Evolutionary conservation across 2,329 filamentous ascomycete species (phyloP), one percentile per base, ranked within the genome.

Genomic region (Fusarium palustre): DNA sequence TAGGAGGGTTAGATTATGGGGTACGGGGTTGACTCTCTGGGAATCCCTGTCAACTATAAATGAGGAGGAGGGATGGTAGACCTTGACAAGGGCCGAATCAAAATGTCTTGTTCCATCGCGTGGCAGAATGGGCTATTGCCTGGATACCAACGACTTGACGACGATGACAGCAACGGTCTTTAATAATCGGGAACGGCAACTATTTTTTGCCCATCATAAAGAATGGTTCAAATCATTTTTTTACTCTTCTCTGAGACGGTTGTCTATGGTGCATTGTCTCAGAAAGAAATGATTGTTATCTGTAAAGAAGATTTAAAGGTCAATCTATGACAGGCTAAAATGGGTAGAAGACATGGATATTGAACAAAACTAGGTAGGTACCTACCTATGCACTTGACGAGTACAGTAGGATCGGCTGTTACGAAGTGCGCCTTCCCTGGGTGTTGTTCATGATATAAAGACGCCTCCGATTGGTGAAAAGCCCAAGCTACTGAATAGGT

Each of bases 1-100:
- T 42, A 55, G 33, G 66, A 53, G 41, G 62, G 52, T 45, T 60
- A 31, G 56, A 57, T 46, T 50, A 55, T 61, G 47, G 67, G 55
- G 67, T 68, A 55, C 22, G 63, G 67, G 67, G 54, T 42, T 54
- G 54, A 38, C 52, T n/a, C 31, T 38, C 42, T 49, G 12, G 25
- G 34, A 11, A 61, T 45, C 68, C 68, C 43, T 68, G 68, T 24
- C 52, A 52, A 43, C 43, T 55, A 53, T 45, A 16, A 61, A 25
- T 52, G 33, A 50, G 39, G 24, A 33, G 22, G 33, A 46, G 48
- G 47, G 54, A 43, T 13, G 59, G 39, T 46, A 52, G 54, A 49
- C 33, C 43, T 55, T 28, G 18, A 38, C 38, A 55, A 42, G 49
- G 60, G 30, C 45, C 64, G 56, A 65, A 61, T 65, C 20, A 33